Conservation (phyloP, 73 alveolate genomes). For the Stentor coeruleus region DNA sequence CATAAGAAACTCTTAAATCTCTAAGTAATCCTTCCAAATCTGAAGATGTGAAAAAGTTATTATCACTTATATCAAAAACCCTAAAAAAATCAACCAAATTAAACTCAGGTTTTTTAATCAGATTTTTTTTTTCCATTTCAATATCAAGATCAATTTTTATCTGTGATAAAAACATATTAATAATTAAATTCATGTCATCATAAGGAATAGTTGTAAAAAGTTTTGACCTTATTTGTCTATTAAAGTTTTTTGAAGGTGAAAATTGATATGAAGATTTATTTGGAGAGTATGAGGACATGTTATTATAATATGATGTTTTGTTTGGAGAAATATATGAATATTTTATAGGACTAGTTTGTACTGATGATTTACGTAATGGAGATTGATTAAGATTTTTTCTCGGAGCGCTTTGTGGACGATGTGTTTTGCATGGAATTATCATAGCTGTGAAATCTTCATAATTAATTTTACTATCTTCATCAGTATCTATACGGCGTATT, state of each 20-base stretch:
- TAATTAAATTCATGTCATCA: too few species aligned
- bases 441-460: neutral
- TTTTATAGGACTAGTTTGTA: neutral
- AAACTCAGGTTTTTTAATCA: neutral
- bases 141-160: neutral
- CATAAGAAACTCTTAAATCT: neutral
- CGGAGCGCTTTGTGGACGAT: too few species aligned
- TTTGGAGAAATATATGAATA: neutral
- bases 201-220: too few species aligned
- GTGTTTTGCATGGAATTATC: neutral
- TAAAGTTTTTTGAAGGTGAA: neutral
- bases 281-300: too few species aligned
- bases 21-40: neutral
- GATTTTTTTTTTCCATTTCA: neutral
- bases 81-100: neutral
- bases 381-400: too few species aligned
- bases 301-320: too few species aligned
- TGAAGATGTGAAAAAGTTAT: neutral
- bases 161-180: neutral
- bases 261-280: too few species aligned
- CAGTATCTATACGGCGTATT: neutral
- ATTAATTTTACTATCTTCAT: neutral
- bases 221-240: neutral
- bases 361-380: neutral
- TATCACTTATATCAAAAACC: neutral